phyloP scores from a whole-genome alignment of 495 filamentous ascomycete genomes.

The Penicillium angulare region DNA sequence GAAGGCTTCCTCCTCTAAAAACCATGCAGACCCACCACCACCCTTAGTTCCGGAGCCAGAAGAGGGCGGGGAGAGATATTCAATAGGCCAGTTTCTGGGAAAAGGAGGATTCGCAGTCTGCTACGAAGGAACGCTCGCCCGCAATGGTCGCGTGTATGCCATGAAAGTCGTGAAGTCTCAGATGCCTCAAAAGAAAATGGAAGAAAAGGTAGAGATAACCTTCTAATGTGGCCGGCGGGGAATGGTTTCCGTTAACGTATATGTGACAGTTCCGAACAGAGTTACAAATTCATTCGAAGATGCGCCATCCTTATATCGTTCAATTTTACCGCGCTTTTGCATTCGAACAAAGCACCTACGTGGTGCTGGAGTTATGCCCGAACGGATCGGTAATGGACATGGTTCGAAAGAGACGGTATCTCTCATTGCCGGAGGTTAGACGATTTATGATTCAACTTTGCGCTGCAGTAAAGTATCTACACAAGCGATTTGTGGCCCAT shows the following conservation, averaged over 20 bases:
- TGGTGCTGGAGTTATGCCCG: constrained; percentile 89
- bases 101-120: constrained; percentile 97
- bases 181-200: constrained; percentile 79
- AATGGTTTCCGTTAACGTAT: constrained; percentile 29
- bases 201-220: constrained; percentile 72
- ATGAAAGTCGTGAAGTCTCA: constrained; percentile 89
- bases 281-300: constrained; percentile 95
- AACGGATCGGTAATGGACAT: constrained; percentile 99
- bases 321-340: constrained; percentile 93
- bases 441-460: constrained; percentile 91
- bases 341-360: constrained; percentile 82
- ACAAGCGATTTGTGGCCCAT: constrained; percentile 91
- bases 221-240: neutral
- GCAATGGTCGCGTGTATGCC: constrained; percentile 66
- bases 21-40: constrained; percentile 76
- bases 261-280: constrained; percentile 84
- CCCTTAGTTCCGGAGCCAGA: constrained; percentile 73
- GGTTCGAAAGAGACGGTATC: constrained; percentile 80
- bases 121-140: constrained; percentile 68
- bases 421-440: constrained; percentile 88
- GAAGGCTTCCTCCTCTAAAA: constrained; percentile 43
- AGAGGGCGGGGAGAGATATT: constrained; percentile 72
- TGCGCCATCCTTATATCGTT: constrained; percentile 91
- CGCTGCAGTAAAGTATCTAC: constrained; percentile 96
- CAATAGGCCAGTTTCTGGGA: constrained; percentile 78